Evolutionary conservation across 2,329 filamentous ascomycete genomes (phyloP).

Genomic region (Aureobasidium sp.): DNA sequence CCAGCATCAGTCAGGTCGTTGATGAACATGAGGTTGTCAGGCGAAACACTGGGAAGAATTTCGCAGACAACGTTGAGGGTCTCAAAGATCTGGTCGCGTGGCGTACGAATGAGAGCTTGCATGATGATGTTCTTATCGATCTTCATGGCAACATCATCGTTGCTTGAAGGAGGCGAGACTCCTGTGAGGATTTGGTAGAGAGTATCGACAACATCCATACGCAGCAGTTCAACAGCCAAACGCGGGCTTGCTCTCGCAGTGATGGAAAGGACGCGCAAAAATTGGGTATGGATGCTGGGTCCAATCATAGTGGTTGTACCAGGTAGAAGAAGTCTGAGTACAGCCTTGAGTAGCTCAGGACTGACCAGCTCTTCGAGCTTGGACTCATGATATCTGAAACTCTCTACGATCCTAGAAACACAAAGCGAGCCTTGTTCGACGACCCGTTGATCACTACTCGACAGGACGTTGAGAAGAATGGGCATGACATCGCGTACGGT

Average conservation of each 20-base stretch:
- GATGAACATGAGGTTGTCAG: conserved; percentile 45
- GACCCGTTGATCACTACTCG: conserved; percentile 90
- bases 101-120: conserved; percentile 94
- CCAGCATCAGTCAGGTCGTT: conserved; percentile 45
- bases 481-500: conserved; percentile 96
- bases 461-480: conserved; percentile 80
- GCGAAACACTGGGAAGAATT: conserved; percentile 69
- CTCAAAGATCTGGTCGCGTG: conserved; percentile 92
- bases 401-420: conserved; percentile 92
- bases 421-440: conserved; percentile 95
- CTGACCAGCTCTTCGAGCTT: conserved; percentile 92
- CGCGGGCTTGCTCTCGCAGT: conserved; percentile 81
- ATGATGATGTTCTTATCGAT: conserved; percentile 97
- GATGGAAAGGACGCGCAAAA: conserved; percentile 84
- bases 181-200: conserved; percentile 95
- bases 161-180: conserved; percentile 78
- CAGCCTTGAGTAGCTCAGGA: conserved; percentile 73
- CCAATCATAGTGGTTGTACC: conserved; percentile 95
- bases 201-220: conserved; percentile 95
- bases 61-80: conserved; percentile 97
- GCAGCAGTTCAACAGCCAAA: conserved; percentile 83
- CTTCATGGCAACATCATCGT: conserved; percentile 71
- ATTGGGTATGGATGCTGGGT: conserved; percentile 91
- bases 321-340: conserved; percentile 80
- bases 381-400: conserved; percentile 80